phyloP scores from a whole-genome alignment of 768 basidiomycete genomes.

The Auricularia sp. region DNA sequence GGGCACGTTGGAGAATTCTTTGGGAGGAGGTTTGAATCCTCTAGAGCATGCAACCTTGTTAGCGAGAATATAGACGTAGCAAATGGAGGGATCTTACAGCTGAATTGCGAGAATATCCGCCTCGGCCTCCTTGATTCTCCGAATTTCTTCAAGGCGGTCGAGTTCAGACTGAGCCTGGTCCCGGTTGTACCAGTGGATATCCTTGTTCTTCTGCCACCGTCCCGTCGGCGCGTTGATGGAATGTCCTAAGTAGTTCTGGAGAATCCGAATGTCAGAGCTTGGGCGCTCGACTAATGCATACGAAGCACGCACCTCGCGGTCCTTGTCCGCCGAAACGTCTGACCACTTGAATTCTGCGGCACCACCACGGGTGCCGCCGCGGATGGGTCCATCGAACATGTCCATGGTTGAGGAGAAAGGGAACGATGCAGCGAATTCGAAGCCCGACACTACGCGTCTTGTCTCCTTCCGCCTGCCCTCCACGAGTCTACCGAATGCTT shows the following conservation, averaged over 20 bases:
- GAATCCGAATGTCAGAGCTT: not conserved
- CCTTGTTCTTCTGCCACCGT: slow-evolving; percentile 96
- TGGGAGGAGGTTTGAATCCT: slow-evolving; percentile 57
- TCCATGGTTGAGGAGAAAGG: not conserved
- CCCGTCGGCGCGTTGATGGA: slow-evolving; percentile 92
- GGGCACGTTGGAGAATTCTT: slow-evolving; percentile 12
- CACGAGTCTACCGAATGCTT: no score
- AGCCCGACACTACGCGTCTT: no score
- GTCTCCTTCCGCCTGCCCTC: no score
- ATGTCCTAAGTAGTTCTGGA: slow-evolving; percentile 81
- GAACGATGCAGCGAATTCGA: not conserved
- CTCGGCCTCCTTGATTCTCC: slow-evolving; percentile 75
- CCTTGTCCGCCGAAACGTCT: slow-evolving; percentile 86
- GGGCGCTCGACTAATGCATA: not conserved
- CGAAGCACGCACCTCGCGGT: slow-evolving; percentile 57
- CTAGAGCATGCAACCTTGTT: slow-evolving; percentile 27
- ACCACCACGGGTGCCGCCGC: slow-evolving; percentile 86
- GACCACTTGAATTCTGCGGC: slow-evolving; percentile 88
- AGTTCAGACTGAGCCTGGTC: slow-evolving; percentile 35
- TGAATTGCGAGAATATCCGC: slow-evolving; percentile 79
- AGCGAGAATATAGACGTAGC: no score
- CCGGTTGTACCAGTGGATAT: slow-evolving; percentile 90
- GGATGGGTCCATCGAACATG: slow-evolving; percentile 71
- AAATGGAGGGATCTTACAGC: slow-evolving; percentile 35
- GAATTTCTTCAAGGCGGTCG: slow-evolving; percentile 62